phyloP scores from a whole-genome alignment of 352 stramenopile species.

The Pythium diclinum region DNA sequence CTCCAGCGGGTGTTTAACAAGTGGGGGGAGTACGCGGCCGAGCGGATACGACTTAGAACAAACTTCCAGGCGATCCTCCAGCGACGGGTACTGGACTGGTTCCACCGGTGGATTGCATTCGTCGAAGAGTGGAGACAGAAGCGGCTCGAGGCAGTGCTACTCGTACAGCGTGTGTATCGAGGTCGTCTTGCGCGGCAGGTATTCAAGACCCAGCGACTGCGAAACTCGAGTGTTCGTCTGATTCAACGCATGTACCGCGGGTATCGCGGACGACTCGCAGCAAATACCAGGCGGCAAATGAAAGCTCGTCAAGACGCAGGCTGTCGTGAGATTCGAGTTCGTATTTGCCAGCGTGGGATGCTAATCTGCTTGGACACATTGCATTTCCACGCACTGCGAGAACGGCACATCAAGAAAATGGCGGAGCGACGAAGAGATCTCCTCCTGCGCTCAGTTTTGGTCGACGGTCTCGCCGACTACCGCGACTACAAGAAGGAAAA shows the following conservation, averaged over 20 bases:
- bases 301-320: constrained; percentile 33
- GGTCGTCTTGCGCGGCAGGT: constrained; percentile 51
- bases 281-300: constrained; percentile 25
- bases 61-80: constrained; percentile 49
- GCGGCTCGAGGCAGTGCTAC: constrained; percentile 29
- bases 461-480: constrained; percentile 30
- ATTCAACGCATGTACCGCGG: constrained; percentile 68
- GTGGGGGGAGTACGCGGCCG: constrained; percentile 37
- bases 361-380: constrained; percentile 35
- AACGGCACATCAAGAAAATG: constrained; percentile 39
- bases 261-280: constrained; percentile 25
- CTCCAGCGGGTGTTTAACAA: constrained; percentile 51
- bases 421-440: constrained; percentile 13
- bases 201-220: constrained; percentile 33
- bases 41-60: constrained; percentile 42
- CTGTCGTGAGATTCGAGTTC: constrained; percentile 29
- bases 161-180: constrained; percentile 66
- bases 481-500: constrained; percentile 35
- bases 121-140: constrained; percentile 26
- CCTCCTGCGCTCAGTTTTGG: constrained; percentile 1
- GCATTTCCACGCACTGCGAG: constrained; percentile 18
- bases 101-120: constrained; percentile 46
- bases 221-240: constrained; percentile 24
- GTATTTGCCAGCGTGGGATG: constrained; percentile 31
- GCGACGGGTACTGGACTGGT: constrained; percentile 41